Conservation (phyloP, 2,329 filamentous ascomycete genomes). For the Rachicladosporium sp. region DNA sequence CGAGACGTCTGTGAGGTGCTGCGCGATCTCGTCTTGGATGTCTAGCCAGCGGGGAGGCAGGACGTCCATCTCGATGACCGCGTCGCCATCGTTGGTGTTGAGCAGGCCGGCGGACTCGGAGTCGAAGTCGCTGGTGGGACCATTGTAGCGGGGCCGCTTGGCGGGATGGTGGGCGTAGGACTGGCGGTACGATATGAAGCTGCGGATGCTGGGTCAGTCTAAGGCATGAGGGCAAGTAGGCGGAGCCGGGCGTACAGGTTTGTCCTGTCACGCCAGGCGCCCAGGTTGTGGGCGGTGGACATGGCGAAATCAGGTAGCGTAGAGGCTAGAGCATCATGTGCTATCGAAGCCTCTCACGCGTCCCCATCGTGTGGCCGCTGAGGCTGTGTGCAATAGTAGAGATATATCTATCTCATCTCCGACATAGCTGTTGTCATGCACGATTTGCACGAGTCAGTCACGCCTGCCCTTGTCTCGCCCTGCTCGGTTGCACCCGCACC, state of each 20-base stretch:
- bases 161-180: constrained; percentile 87
- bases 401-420: too few species aligned
- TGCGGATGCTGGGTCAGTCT: constrained; percentile 27
- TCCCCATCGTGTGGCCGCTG: too few species aligned
- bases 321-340: constrained; percentile 6
- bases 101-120: constrained; percentile 78
- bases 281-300: constrained; percentile 21
- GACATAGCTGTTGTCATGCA: too few species aligned
- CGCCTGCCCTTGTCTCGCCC: too few species aligned
- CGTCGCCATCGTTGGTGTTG: constrained; percentile 73
- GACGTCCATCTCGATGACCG: constrained; percentile 95
- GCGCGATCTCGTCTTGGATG: constrained; percentile 82
- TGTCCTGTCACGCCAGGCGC: constrained; percentile 88
- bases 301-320: constrained; percentile 4
- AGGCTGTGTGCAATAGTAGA: too few species aligned
- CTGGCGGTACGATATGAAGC: constrained; percentile 97
- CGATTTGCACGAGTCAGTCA: too few species aligned
- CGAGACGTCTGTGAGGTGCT: constrained; percentile 67
- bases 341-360: not conserved
- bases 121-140: constrained; percentile 28
- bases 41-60: constrained; percentile 93
- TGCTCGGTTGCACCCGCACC: too few species aligned
- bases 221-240: constrained; percentile 1
- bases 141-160: constrained; percentile 44
- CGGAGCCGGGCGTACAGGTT: constrained; percentile 62